Evolutionary conservation across 108 stramenopile genomes (phyloP).

Genomic region (Aurantiochytrium sp.): DNA sequence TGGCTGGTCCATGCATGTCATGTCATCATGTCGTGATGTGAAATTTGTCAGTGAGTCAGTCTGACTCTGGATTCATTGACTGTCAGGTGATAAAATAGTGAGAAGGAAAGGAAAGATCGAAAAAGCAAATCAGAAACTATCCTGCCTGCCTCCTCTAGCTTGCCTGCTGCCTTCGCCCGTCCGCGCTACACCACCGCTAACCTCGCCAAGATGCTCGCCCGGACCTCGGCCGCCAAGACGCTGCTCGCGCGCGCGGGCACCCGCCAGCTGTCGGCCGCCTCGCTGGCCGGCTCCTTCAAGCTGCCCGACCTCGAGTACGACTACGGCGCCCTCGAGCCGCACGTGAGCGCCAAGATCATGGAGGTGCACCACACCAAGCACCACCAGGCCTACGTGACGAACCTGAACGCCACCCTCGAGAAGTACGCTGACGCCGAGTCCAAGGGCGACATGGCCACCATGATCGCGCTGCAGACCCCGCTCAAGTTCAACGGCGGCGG

Average conservation of each 20-base stretch:
- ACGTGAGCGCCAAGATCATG: conserved; percentile 86
- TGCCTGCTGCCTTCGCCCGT: not conserved
- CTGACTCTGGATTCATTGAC: too few species aligned
- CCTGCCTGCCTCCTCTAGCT: too few species aligned
- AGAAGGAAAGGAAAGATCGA: too few species aligned
- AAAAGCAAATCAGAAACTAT: too few species aligned
- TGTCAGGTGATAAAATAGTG: too few species aligned
- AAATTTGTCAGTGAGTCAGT: too few species aligned
- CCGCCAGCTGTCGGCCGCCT: conserved; percentile 40
- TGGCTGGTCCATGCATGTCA: too few species aligned
- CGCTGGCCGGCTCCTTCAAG: conserved; percentile 39
- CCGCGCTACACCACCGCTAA: not conserved
- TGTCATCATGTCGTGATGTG: too few species aligned
- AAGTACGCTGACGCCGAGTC: conserved; percentile 51
- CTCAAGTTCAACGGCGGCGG: conserved; percentile 97
- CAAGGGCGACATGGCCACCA: conserved; percentile 32
- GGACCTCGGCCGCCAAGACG: not conserved
- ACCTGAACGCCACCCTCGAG: conserved; percentile 78
- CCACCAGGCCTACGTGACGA: conserved; percentile 77
- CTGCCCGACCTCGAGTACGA: conserved; percentile 86
- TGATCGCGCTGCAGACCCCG: conserved; percentile 37
- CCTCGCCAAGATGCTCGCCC: not conserved
- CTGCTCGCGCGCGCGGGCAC: not conserved
- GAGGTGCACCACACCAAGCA: conserved; percentile 88
- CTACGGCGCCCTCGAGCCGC: conserved; percentile 79